Conservation (phyloP, 495 filamentous ascomycete species). For the Penicillium odoratum region DNA sequence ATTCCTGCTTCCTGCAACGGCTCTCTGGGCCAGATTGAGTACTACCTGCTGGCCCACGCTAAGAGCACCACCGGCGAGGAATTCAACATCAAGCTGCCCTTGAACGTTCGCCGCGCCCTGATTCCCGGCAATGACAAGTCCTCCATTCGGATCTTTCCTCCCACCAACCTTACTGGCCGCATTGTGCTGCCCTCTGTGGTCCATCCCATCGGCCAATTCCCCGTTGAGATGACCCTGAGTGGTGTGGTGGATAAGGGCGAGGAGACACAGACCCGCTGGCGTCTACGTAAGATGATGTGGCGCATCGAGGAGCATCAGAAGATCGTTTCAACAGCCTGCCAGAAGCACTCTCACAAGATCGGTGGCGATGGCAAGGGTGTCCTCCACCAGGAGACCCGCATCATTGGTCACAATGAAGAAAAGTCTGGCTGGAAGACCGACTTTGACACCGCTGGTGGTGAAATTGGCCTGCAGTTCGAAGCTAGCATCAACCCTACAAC, state of each 20-base stretch:
- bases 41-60: constrained; percentile 75
- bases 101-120: constrained; percentile 76
- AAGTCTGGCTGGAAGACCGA: constrained; percentile 97
- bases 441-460: constrained; percentile 67
- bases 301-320: constrained; percentile 83
- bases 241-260: constrained; percentile 69
- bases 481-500: constrained; percentile 61
- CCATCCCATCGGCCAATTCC: constrained; percentile 84
- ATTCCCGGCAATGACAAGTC: constrained; percentile 69
- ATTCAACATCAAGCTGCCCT: constrained; percentile 61
- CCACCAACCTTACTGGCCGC: constrained; percentile 84
- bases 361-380: constrained; percentile 74
- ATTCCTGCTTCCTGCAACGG: constrained; percentile 80
- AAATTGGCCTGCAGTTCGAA: constrained; percentile 81
- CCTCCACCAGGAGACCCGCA: constrained; percentile 71
- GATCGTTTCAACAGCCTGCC: constrained; percentile 78
- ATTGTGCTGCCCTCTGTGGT: constrained; percentile 79
- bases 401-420: constrained; percentile 72
- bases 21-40: constrained; percentile 69
- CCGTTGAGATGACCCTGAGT: constrained; percentile 72
- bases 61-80: constrained; percentile 57
- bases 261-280: constrained; percentile 73
- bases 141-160: constrained; percentile 91
- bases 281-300: constrained; percentile 87
- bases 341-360: constrained; percentile 71